Conservation (phyloP, 2,329 filamentous ascomycete species). For the Colletotrichum somersetense region DNA sequence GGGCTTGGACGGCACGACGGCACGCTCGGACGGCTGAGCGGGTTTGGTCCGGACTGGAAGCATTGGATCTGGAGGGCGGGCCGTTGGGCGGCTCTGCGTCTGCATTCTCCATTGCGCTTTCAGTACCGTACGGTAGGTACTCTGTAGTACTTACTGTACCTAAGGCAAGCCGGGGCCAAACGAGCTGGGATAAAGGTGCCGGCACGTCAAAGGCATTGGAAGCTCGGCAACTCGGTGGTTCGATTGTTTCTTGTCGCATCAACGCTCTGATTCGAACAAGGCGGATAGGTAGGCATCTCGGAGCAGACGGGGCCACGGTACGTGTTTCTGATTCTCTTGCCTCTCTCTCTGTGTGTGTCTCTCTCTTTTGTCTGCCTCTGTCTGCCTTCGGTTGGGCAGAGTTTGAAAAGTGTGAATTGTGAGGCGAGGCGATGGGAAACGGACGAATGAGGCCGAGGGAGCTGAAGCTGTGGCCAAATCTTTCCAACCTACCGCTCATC, state of each 20-base stretch:
- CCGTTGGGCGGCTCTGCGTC: constrained; percentile 25
- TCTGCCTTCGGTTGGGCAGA: background rate
- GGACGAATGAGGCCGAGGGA: constrained; percentile 29
- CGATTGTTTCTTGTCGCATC: constrained; percentile 33
- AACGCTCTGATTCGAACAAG: constrained; percentile 15
- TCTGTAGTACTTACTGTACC: no score
- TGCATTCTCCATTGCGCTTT: background rate
- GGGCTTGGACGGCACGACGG: constrained; percentile 38
- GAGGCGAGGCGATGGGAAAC: constrained; percentile 25
- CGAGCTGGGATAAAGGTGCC: background rate
- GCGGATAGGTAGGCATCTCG: constrained; percentile 16
- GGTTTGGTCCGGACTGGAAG: constrained; percentile 22
- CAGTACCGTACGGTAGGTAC: no score
- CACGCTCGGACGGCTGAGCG: constrained; percentile 34
- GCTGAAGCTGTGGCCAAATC: constrained; percentile 24
- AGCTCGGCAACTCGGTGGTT: background rate
- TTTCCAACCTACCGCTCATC: background rate
- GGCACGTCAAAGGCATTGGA: background rate
- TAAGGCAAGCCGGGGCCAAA: background rate
- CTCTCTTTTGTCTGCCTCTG: background rate
- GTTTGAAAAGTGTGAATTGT: constrained; percentile 17
- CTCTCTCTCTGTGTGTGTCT: background rate
- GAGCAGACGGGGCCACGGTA: constrained; percentile 15
- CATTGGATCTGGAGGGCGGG: constrained; percentile 10
- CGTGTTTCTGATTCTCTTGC: constrained; percentile 13